A percentile compares a stretch with the other conserved stretches of the same genome.
These are phyloP conservation scores for Picochlorum sp. DNA, from an alignment of 139 green algal species.

Conservation along the genomic window DNA sequence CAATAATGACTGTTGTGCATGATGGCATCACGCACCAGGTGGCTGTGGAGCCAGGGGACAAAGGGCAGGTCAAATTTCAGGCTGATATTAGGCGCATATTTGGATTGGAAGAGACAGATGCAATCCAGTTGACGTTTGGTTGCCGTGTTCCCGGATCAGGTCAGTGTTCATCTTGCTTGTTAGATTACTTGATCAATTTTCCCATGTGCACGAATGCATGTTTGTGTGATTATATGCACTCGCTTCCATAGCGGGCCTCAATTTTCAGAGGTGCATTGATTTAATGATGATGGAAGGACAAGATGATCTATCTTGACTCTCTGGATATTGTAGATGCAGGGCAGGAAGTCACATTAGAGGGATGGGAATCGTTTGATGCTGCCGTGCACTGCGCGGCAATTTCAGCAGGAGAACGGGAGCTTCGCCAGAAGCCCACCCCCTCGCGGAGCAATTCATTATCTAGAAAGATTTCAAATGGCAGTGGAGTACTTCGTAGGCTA, in stretches of 20 bases:
- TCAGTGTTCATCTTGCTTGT: not conserved
- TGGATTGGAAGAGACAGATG: slow-evolving; percentile 4
- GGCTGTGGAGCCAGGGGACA: slow-evolving; percentile 10
- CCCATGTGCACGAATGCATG: not conserved
- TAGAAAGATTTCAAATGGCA: not conserved
- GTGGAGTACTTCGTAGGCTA: not conserved
- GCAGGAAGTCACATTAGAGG: slow-evolving; percentile 11
- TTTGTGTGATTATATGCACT: not conserved
- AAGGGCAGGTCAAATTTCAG: slow-evolving; percentile 10
- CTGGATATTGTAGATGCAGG: not conserved
- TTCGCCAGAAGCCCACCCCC: not conserved
- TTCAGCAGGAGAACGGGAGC: slow-evolving; percentile 6
- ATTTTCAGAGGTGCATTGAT: too few species aligned
- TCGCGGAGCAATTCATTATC: not conserved
- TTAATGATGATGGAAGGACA: too few species aligned
- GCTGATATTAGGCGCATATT: slow-evolving; percentile 20
- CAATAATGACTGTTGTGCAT: slow-evolving; percentile 25
- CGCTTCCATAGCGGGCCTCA: too few species aligned
- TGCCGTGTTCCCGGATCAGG: slow-evolving; percentile 12
- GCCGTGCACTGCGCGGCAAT: slow-evolving; percentile 22
- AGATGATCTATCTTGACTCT: not conserved
- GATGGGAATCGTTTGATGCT: slow-evolving; percentile 27
- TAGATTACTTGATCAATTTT: not conserved
- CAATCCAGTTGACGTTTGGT: slow-evolving; percentile 23
- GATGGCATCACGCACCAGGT: slow-evolving; percentile 9